phyloP scores from a whole-genome alignment of 73 alveolate species.

The Tetrahymena malaccensis region DNA sequence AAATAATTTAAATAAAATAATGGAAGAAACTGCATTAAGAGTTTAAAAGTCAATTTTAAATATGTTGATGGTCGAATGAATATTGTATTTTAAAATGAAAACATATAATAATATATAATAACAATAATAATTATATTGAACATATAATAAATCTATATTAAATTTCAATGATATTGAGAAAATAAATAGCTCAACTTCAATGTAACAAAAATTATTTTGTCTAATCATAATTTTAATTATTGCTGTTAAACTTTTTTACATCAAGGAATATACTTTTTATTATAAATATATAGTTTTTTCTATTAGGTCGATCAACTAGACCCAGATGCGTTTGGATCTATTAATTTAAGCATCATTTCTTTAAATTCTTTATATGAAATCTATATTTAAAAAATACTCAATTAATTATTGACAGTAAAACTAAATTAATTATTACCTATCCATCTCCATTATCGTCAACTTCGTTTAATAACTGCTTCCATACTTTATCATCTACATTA shows the following conservation, averaged over 20 bases:
- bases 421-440: neutral
- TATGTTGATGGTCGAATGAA: too few relatives aligned
- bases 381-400: neutral
- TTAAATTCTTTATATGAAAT: neutral
- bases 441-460: slow-evolving; percentile 72
- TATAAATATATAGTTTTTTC: neutral
- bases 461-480: slow-evolving; percentile 62
- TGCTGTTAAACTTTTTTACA: too few relatives aligned
- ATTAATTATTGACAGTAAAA: neutral
- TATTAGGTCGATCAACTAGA: neutral
- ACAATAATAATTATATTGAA: too few relatives aligned
- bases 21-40: too few relatives aligned
- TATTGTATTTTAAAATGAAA: too few relatives aligned
- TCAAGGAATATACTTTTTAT: too few relatives aligned
- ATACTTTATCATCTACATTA: slow-evolving; percentile 48
- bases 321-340: neutral
- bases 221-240: too few relatives aligned
- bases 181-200: too few relatives aligned
- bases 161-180: neutral
- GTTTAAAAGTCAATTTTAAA: too few relatives aligned
- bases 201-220: neutral
- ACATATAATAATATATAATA: too few relatives aligned
- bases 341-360: neutral
- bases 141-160: neutral
- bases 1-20: too few relatives aligned